Percentiles rank a stretch among this genome's conserved stretches.
Conservation (phyloP, 2,329 filamentous ascomycete species). For the Blastomyces parvus region DNA sequence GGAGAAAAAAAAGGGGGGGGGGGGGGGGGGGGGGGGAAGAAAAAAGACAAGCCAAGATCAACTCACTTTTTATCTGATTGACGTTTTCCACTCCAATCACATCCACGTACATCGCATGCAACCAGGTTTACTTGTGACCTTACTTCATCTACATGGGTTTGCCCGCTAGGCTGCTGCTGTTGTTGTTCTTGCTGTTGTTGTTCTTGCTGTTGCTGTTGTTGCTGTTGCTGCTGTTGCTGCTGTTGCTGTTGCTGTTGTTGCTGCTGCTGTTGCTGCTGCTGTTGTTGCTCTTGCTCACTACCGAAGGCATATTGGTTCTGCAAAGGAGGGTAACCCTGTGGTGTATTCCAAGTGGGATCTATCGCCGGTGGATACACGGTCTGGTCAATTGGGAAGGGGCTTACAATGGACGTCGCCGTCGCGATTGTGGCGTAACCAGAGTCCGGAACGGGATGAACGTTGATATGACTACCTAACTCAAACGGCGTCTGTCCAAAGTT, state of each 20-base stretch:
- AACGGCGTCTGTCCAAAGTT: slow-evolving; percentile 24
- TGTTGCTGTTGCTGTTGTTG: too few relatives aligned
- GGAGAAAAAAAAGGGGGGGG: background rate
- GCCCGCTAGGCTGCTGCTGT: background rate
- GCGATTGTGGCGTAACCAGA: slow-evolving; percentile 30
- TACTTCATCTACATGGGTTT: background rate
- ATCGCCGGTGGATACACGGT: background rate
- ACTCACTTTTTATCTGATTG: slow-evolving; percentile 34
- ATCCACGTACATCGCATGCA: slow-evolving; percentile 25
- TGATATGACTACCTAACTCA: slow-evolving; percentile 22
- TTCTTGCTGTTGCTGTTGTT: background rate
- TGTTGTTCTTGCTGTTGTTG: background rate
- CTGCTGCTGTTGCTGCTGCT: too few relatives aligned
- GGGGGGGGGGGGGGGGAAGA: background rate
- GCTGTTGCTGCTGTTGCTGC: background rate
- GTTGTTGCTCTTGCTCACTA: background rate
- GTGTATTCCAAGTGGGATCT: background rate
- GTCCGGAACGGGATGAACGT: slow-evolving; percentile 24
- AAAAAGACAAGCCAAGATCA: background rate
- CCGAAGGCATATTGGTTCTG: background rate
- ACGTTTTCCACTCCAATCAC: slow-evolving; percentile 31
- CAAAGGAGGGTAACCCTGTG: background rate
- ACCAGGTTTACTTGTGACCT: slow-evolving; percentile 13
- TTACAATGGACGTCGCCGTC: slow-evolving; percentile 23
- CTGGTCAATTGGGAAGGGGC: slow-evolving; percentile 21